Evolutionary conservation across 2,329 filamentous ascomycete species (phyloP), one percentile per base, ranked within the genome.

Genomic region (Botryosphaeria agaves): DNA sequence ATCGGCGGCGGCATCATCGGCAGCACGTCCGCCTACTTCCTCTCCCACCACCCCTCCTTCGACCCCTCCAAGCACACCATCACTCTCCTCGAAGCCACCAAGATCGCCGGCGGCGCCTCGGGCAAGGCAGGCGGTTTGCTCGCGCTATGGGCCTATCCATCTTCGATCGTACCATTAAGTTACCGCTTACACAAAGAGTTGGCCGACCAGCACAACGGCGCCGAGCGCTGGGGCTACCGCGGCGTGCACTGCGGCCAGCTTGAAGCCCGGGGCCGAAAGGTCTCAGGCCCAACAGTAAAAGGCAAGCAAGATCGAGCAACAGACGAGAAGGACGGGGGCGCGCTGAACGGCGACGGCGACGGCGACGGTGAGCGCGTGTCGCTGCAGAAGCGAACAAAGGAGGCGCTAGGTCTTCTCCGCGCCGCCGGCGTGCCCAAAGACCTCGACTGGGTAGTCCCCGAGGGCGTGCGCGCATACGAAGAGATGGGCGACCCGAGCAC

Each of bases 71-170:
- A 70, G 31, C 81, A 93, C 51, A 75, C 64, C 31, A 76, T 95
- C 44, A 92, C 80, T 1, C 63, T 98, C 18, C 65, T 95, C 32
- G 89, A 98, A 61, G 84, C 89, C 1, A 74, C 73, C 3, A 66
- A 74, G 26, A 76, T 95, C 39, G 89, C 89, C 5, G 72, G 82
- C n/a, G 87, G 81, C 15, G 87, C 89, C 21, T 93, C 84, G 6
- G 89, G 89, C 24, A 95, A 94, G 57, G 87, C 89, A 0, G 89
- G 89, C 11, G 89, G 89, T 1, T 64, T 98, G 4, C 66, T 98
- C 14, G 89, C 76, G 1, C 62, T 85, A 11, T 95, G 87, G 84
- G 89, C 87, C 1, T 94, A 93, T 47, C 89, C 89, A 0, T 63
- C 62, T 34, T 76, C 70, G 43, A 72, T 95, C 23, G 87, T 94